Percentiles rank a stretch among this genome's conserved stretches.
phyloP scores from a whole-genome alignment of 176 grass and related monocot species.

The Pontederia crassipes region DNA sequence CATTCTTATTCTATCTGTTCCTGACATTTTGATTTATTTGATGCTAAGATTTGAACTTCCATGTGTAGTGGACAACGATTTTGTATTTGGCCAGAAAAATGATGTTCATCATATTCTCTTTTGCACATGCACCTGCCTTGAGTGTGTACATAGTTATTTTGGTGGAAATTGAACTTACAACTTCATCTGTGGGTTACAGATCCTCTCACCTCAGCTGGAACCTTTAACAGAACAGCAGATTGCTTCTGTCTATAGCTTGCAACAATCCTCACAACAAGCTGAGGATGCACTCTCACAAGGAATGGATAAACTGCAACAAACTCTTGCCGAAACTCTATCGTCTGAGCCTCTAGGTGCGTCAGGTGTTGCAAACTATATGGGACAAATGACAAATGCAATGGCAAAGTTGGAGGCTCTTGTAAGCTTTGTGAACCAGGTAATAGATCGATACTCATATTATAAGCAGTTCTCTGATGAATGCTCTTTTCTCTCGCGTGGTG shows the following conservation, averaged over 20 bases:
- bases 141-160: no score
- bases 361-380: slow-evolving; percentile 38
- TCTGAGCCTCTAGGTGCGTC: slow-evolving; percentile 26
- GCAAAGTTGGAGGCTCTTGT: slow-evolving; percentile 55
- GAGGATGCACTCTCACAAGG: slow-evolving; percentile 84
- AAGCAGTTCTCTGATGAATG: not conserved
- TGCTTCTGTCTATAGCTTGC: slow-evolving; percentile 22
- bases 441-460: not conserved
- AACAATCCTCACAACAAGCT: slow-evolving; percentile 48
- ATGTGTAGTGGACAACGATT: no score
- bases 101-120: no score
- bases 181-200: slow-evolving; percentile 21
- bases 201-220: slow-evolving; percentile 59
- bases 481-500: no score
- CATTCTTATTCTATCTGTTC: not conserved
- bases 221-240: slow-evolving; percentile 52
- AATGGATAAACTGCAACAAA: slow-evolving; percentile 89
- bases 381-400: slow-evolving; percentile 49
- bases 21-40: no score
- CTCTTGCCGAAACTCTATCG: slow-evolving; percentile 49
- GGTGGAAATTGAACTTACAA: not conserved
- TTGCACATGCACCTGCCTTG: no score
- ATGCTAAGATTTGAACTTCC: no score
- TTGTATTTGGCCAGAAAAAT: no score
- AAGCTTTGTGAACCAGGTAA: slow-evolving; percentile 64